Evolutionary conservation across 257 asterid genomes (phyloP).

Genomic region (Knoxia roxburghii): DNA sequence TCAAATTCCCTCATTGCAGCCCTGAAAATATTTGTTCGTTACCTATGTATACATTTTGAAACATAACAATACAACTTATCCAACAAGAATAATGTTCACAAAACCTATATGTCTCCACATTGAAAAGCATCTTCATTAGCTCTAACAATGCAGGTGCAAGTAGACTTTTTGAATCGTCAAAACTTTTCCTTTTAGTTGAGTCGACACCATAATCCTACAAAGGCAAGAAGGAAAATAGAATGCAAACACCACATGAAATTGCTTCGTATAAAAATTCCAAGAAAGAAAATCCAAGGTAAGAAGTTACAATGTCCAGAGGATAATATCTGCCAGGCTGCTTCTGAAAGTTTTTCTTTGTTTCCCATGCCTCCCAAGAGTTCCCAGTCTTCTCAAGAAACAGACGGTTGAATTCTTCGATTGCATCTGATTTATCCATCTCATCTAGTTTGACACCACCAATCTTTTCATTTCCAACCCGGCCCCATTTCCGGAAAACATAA

Average conservation of each 20-base stretch:
- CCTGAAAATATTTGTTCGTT: slow-evolving; percentile 42
- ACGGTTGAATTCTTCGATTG: slow-evolving; percentile 71
- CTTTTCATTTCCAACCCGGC: slow-evolving; percentile 92
- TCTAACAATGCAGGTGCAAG: slow-evolving; percentile 73
- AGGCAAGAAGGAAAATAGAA: slow-evolving; percentile 12
- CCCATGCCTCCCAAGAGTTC: slow-evolving; percentile 90
- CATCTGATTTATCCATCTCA: slow-evolving; percentile 55
- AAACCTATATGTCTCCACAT: slow-evolving; percentile 93
- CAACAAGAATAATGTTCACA: slow-evolving; percentile 6
- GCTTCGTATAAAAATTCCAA: slow-evolving; percentile 7
- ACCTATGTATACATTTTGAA: slow-evolving; percentile 13
- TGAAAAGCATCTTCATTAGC: slow-evolving; percentile 87
- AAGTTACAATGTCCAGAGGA: slow-evolving; percentile 80
- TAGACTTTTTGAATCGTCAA: slow-evolving; percentile 47
- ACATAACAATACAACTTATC: slow-evolving; percentile 14
- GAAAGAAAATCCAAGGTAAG: slow-evolving; percentile 13
- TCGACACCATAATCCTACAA: slow-evolving; percentile 91
- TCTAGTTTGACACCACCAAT: slow-evolving; percentile 75
- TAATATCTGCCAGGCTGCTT: slow-evolving; percentile 90
- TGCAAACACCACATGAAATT: background rate
- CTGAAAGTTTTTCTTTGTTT: slow-evolving; percentile 47
- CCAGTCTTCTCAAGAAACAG: slow-evolving; percentile 90
- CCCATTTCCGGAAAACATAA: slow-evolving; percentile 93
- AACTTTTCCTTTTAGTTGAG: slow-evolving; percentile 47
- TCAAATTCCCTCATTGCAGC: slow-evolving; percentile 99